Conservation (phyloP, 768 basidiomycete species). For the Crucibulum laeve region DNA sequence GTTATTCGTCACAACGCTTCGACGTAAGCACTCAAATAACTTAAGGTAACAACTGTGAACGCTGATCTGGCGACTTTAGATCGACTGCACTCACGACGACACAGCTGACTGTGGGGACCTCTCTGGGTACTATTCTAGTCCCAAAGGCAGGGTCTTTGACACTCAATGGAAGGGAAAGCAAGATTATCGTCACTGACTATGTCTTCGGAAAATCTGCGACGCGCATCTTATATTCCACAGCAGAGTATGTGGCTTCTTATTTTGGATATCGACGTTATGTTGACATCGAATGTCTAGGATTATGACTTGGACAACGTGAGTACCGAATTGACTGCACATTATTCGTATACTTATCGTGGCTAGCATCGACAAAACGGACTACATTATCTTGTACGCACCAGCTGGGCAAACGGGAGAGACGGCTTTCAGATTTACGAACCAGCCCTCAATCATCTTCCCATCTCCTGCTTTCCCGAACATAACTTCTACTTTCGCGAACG, state of each 20-base stretch:
- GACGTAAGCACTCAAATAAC: conserved; percentile 22
- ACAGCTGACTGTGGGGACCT: conserved; percentile 38
- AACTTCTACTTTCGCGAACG: conserved; percentile 26
- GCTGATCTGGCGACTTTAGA: too few species aligned
- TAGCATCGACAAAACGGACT: conserved; percentile 38
- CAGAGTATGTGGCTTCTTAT: conserved; percentile 30
- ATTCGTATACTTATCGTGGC: not conserved
- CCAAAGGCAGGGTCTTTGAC: conserved; percentile 34
- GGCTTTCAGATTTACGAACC: conserved; percentile 26
- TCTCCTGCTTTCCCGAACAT: conserved; percentile 26
- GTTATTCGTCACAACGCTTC: conserved; percentile 42
- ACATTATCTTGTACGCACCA: conserved; percentile 38
- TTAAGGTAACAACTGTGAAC: not conserved
- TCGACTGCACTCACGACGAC: conserved; percentile 41
- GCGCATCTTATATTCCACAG: conserved; percentile 39
- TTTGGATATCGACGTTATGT: not conserved
- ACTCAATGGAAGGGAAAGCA: conserved; percentile 44
- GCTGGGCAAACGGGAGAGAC: conserved; percentile 40
- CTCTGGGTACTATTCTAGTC: conserved; percentile 30
- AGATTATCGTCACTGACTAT: conserved; percentile 46
- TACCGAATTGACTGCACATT: not conserved
- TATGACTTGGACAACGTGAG: conserved; percentile 53
- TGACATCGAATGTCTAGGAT: conserved; percentile 26
- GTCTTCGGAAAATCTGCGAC: conserved; percentile 31
- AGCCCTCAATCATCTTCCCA: conserved; percentile 21